These are phyloP conservation scores for Rhizoctonia solani DNA, from an alignment of 1,284 basidiomycete genomes.

Conservation along the genomic window DNA sequence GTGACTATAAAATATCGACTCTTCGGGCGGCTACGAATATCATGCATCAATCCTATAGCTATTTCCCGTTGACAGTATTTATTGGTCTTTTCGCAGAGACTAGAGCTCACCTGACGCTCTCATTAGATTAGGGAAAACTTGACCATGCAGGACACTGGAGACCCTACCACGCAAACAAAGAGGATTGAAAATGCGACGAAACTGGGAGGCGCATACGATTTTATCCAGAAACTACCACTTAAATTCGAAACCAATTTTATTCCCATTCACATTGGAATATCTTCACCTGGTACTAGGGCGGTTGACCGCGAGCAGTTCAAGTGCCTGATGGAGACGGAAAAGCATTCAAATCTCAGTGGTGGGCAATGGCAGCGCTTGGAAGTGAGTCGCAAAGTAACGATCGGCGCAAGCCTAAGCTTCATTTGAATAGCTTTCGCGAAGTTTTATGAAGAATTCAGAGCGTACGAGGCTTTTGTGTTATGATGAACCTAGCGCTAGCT, in stretches of 20 bases:
- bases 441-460: constrained; percentile 71
- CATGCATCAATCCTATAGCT: constrained; percentile 36
- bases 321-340: constrained; percentile 6
- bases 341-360: constrained; percentile 57
- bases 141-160: constrained; percentile 32
- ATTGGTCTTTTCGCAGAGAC: too few species aligned
- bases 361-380: constrained; percentile 80
- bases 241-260: constrained; percentile 28
- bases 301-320: background rate
- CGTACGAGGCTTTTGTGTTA: constrained; percentile 68
- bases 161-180: background rate
- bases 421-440: constrained; percentile 58
- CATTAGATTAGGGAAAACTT: constrained; percentile 35
- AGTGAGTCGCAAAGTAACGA: constrained; percentile 58
- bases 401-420: constrained; percentile 12
- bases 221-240: constrained; percentile 36
- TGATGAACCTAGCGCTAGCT: constrained; percentile 63
- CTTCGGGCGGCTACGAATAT: constrained; percentile 28
- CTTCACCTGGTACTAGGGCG: background rate
- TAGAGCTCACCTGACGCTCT: too few species aligned
- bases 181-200: constrained; percentile 33
- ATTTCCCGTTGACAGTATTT: constrained; percentile 35
- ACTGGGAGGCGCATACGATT: constrained; percentile 36
- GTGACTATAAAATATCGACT: constrained; percentile 33
- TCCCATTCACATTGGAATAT: constrained; percentile 1